A percentile compares a stretch with the other conserved stretches of the same genome.
These are phyloP conservation scores for Euryodendron excelsum DNA, from an alignment of 148 eudicot genomes.

Conservation along the genomic window DNA sequence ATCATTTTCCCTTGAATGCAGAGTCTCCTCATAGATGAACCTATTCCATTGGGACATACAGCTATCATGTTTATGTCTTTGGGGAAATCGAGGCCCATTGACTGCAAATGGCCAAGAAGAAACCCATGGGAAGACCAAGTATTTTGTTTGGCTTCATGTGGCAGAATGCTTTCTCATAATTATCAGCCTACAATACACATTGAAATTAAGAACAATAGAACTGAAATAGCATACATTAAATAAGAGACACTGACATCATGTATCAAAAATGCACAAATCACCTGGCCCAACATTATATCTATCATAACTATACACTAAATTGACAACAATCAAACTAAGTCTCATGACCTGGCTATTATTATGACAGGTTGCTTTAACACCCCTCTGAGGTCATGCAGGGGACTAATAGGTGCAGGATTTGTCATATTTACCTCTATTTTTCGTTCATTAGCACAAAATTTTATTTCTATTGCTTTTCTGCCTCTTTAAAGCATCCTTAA, in stretches of 20 bases:
- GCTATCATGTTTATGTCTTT: slow-evolving; percentile 82
- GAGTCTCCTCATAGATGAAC: slow-evolving; percentile 81
- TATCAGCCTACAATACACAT: slow-evolving; percentile 65
- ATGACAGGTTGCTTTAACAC: not conserved
- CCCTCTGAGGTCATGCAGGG: not conserved
- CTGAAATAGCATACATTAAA: not conserved
- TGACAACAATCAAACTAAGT: not conserved
- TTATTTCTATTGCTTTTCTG: not conserved
- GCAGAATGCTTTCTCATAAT: slow-evolving; percentile 74
- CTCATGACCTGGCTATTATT: not conserved
- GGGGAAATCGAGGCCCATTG: slow-evolving; percentile 75
- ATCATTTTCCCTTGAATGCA: slow-evolving; percentile 85
- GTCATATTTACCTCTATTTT: not conserved
- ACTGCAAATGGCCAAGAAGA: slow-evolving; percentile 91
- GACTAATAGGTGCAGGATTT: not conserved
- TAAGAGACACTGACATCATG: not conserved
- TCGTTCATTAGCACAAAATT: not conserved
- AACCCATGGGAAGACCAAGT: slow-evolving; percentile 95
- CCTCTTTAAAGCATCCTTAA: not conserved
- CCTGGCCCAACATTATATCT: not conserved
- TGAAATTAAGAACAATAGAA: not conserved
- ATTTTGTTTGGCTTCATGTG: slow-evolving; percentile 95
- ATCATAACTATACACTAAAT: not conserved
- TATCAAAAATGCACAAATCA: not conserved
- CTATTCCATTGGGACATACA: slow-evolving; percentile 95